Conservation (phyloP, 2,329 filamentous ascomycete genomes). For the Pseudodiploospora longispora region DNA sequence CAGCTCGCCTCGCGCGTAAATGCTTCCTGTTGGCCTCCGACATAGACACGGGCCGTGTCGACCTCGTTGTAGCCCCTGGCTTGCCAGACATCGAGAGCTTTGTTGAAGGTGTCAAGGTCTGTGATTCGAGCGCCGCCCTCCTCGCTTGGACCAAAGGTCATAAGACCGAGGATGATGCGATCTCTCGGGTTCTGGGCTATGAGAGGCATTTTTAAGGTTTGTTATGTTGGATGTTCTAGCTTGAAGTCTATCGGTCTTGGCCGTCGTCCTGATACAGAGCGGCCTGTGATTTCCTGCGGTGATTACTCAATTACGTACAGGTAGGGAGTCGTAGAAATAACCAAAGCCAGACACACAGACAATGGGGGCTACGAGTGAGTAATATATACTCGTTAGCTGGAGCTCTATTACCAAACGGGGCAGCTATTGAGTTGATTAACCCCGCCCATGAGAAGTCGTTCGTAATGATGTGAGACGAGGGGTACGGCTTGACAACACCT, state of each 20-base stretch:
- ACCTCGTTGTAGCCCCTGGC: conserved; percentile 74
- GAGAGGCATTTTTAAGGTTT: conserved; percentile 35
- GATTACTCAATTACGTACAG: not conserved
- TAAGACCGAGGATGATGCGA: conserved; percentile 73
- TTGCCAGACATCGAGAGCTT: conserved; percentile 67
- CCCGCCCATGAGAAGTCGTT: too few relatives aligned
- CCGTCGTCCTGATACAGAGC: not conserved
- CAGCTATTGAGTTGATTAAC: too few relatives aligned
- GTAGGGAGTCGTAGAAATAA: too few relatives aligned
- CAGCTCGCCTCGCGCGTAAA: conserved; percentile 68
- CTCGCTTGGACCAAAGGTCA: conserved; percentile 70
- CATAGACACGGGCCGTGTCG: conserved; percentile 73
- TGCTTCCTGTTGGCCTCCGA: conserved; percentile 65
- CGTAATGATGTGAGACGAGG: too few relatives aligned
- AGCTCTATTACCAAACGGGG: too few relatives aligned
- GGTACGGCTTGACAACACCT: too few relatives aligned
- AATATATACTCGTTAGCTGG: too few relatives aligned
- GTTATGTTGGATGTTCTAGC: not conserved
- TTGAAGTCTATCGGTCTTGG: too few relatives aligned
- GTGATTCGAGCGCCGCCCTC: conserved; percentile 63
- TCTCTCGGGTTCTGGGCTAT: conserved; percentile 41
- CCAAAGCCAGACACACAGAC: too few relatives aligned
- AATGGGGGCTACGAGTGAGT: too few relatives aligned
- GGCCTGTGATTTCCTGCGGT: not conserved
- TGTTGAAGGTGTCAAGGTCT: conserved; percentile 55